Base-by-base conservation (phyloP, 495 filamentous ascomycete genomes). In the Hypoxylon fuscum region DNA sequence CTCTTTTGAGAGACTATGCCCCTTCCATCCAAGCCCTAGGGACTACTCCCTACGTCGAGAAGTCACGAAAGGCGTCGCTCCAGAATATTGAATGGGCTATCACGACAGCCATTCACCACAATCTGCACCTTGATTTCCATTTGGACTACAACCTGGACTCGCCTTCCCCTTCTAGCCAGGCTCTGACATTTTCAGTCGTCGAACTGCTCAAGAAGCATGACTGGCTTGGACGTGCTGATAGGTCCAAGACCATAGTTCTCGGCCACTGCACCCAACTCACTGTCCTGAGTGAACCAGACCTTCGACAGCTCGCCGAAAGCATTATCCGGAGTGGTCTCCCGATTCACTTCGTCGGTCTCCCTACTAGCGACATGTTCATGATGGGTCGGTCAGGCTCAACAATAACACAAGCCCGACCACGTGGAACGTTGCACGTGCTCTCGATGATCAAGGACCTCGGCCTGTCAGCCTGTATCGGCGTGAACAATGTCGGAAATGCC, bases 401-500 rank as follows among this genome's bases (percentile, higher is more conserved):
- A 22, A 34, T 27, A 2, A n/a, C 50, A 10, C 71, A 69, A 11
- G 49, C 71, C 31, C 71, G 77, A 11, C 72, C 77, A 0, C 73
- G 86, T 55, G 87, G 86, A 1, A 91, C 89, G 2, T 73, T 92
- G 8, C 81, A 82, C 15, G 76, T 91, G 4, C 79, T 83, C 1
- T 75, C 85, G 1, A 77, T 92, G 81, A 89, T 92, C 23, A 74
- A 79, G 34, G 73, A 84, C 20, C 77, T 89, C 59, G 76, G 74
- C 0, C 66, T 92, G 2, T 77, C 86, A 44, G 87, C 79, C 1
- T 83, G 86, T 8, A 78, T 91, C 1, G 83, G 87, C 0, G 79
- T 91, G n/a, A 91, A 91, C 61, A 93, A 92, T 59, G 84, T 92
- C 14, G 89, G 88, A 1, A 92, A 92, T 71, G 86, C 89, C 0